Evolutionary conservation across 2,329 filamentous ascomycete genomes (phyloP), one percentile per base, ranked within the genome.

Genomic region (Cladosporium sphaerospermum): DNA sequence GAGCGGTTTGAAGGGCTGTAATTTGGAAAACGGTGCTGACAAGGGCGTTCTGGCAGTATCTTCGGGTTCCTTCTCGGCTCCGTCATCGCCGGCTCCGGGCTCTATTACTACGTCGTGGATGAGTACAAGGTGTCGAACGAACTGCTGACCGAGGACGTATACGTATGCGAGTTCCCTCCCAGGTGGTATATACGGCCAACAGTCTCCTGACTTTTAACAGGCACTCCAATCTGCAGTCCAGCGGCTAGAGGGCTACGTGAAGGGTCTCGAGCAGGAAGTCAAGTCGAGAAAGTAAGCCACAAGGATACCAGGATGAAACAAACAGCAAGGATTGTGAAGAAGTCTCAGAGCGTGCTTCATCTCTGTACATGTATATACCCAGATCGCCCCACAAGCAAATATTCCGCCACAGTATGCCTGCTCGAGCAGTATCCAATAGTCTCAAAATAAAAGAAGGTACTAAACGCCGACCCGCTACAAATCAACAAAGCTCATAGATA

Each of bases 111-210:
- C 71, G 82, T 96, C 61, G 75, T 97, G 63, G 84, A 92, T 69
- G 91, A 97, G 72, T 97, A 96, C 78, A 89, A 90, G 75, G 79
- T 90, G 41, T 88, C 89, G 62, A 97, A 96, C 75, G 88, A 95
- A 74, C 80, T 96, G 67, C 77, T 97, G 73, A 92, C 86, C 56
- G 90, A 96, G 74, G 92, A 97, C 73, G 96, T 97, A 70, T 92
- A 92, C 73, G 92, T 96, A 81, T 72, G 89, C 85, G 54, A 34
- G 5, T 5, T 28, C 4, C 23, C 23, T 28, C 23, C 16, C 19
- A 33, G 18, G 13, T 4, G 9, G 19, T 11, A 23, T 16, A 23
- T 28, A 7, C 3, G 4, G 10, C 33, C 8, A 8, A 33, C 28
- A 33, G n/a, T 14, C 14, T 13, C 54, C 33, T 48, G n/a, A 47